Percentiles rank a stretch among this genome's conserved stretches.
Evolutionary conservation across 768 basidiomycete species (phyloP).

Genomic region (Kwoniella sp.): DNA sequence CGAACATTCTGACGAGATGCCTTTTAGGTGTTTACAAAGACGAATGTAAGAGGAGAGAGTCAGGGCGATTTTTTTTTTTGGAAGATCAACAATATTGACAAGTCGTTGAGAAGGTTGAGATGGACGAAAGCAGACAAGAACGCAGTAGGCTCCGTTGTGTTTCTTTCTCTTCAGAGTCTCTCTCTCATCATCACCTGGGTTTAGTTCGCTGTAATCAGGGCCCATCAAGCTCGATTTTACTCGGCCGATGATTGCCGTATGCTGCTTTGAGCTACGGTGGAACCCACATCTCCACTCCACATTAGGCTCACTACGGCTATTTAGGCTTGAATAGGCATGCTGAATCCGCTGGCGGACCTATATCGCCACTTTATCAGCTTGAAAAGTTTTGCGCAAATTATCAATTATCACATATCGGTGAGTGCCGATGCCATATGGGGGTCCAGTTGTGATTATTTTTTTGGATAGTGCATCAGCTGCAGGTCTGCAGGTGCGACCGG

Average conservation of each 20-base stretch:
- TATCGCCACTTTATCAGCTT: neutral
- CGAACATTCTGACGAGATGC: slow-evolving; percentile 25
- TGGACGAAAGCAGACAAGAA: neutral
- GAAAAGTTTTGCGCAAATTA: neutral
- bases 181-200: neutral
- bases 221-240: neutral
- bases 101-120: neutral
- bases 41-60: neutral
- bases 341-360: neutral
- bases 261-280: no score
- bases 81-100: neutral
- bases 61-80: neutral
- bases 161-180: no score
- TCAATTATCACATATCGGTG: neutral
- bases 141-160: neutral
- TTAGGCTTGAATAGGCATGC: neutral
- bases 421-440: neutral
- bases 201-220: neutral
- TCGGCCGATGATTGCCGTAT: neutral
- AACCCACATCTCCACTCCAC: no score
- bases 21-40: neutral
- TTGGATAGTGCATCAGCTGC: neutral
- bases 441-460: neutral
- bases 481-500: neutral
- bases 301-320: no score